phyloP scores from a whole-genome alignment of 768 basidiomycete species.

The Phanerochaete carnosa region DNA sequence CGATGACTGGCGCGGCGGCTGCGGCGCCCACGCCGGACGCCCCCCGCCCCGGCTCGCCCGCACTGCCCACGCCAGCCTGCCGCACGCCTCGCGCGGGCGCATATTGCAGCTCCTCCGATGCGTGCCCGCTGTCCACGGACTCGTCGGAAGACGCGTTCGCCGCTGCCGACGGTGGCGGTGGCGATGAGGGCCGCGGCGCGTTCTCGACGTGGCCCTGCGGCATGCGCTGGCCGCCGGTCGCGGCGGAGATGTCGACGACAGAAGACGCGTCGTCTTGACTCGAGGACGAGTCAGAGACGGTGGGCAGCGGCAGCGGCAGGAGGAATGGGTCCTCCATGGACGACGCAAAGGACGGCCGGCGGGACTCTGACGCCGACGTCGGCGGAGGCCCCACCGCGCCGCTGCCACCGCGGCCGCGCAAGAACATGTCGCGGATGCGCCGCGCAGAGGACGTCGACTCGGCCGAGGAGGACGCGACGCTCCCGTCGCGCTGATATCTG shows the following conservation, averaged over 20 bases:
- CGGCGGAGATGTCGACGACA: background rate
- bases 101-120: background rate
- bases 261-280: background rate
- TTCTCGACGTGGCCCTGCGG: background rate
- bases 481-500: background rate
- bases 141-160: too few relatives aligned
- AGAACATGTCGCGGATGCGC: background rate
- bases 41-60: background rate
- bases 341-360: background rate
- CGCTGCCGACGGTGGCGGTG: too few relatives aligned
- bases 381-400: background rate
- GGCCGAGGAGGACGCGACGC: background rate
- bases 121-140: too few relatives aligned
- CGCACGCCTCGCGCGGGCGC: background rate
- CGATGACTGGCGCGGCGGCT: background rate
- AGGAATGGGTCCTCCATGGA: background rate
- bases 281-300: background rate
- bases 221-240: background rate
- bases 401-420: background rate
- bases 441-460: background rate
- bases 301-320: background rate
- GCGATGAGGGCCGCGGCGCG: background rate
- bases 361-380: background rate
- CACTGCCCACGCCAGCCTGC: background rate
- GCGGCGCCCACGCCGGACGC: background rate